Percentiles rank a stretch among this genome's conserved stretches.
phyloP scores from a whole-genome alignment of 805 yeast species.

The Candida sonorensis region DNA sequence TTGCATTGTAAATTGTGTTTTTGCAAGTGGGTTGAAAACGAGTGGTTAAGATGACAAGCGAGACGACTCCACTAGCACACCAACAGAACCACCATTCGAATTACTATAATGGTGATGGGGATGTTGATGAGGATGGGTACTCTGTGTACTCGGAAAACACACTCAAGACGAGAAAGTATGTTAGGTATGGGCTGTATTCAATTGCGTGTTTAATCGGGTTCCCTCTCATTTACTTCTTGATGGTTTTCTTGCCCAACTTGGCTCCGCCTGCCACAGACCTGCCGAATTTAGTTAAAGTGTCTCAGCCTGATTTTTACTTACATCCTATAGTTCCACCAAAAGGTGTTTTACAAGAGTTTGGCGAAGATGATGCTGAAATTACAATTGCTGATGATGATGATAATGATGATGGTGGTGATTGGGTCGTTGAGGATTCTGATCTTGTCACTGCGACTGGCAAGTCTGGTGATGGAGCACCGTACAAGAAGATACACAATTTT shows the following conservation, averaged over 20 bases:
- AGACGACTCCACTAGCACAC: too few relatives aligned
- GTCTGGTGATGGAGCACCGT: constrained; percentile 19
- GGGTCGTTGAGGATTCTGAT: constrained; percentile 6
- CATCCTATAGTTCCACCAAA: constrained; percentile 19
- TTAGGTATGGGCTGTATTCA: neutral
- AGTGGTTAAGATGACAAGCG: too few relatives aligned
- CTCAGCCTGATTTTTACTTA: constrained; percentile 16
- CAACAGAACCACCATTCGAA: too few relatives aligned
- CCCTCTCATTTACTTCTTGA: constrained; percentile 21
- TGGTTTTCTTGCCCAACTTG: constrained; percentile 25
- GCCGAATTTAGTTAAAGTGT: constrained; percentile 21
- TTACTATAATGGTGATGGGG: too few relatives aligned
- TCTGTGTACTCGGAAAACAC: neutral
- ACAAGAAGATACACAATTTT: constrained; percentile 21
- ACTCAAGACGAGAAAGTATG: neutral
- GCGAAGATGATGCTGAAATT: neutral
- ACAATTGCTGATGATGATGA: constrained; percentile 7
- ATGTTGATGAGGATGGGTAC: neutral
- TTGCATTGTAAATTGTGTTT: too few relatives aligned
- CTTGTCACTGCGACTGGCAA: constrained; percentile 4
- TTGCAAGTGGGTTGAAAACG: too few relatives aligned
- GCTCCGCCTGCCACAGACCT: constrained; percentile 26
- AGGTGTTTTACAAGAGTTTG: neutral
- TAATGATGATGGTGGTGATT: constrained; percentile 16
- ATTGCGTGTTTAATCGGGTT: constrained; percentile 6